Base-by-base conservation (phyloP, 2,329 filamentous ascomycete genomes). In the Cercospora zeae-maydis region DNA sequence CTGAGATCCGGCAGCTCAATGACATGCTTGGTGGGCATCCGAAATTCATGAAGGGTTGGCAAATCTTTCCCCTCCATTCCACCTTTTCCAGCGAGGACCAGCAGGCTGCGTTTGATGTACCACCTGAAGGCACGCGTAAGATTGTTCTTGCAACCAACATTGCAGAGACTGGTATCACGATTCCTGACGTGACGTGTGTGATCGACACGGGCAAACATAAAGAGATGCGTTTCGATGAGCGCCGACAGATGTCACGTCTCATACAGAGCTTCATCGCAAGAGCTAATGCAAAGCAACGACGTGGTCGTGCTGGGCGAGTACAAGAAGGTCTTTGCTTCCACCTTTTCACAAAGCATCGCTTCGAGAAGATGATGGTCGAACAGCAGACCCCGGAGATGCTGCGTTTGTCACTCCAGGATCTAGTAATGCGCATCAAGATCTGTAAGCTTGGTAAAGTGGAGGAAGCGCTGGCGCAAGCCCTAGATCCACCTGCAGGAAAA, bases 61-160 rank as follows among this genome's bases (percentile, higher is more conserved):
- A 91, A 59, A 82, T 99, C 0, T 93, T 96, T 75, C 90, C 92
- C 11, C 82, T 99, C 36, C 95, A 99, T 75, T 98, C 95, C 0
- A 92, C 90, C 0, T 97, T 99, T 69, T 92, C 93, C 10, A 97
- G 90, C 52, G 93, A 98, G 71, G 95, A 99, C 65, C 95, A 99
- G 75, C 93, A 99, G 76, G 88, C 90, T 34, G 95, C 95, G 0
- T 99, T 99, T 74, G 80, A 91, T 5, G 79, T 96, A 0, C 95
- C 95, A 5, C 92, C 93, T 0, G 83, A 82, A 2, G 93, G 93
- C 0, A 82, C 87, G 61, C 86, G 93, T 66, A 99, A 99, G 78
- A 95, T 99, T 67, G 93, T 99, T 1, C 84, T 99, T 59, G 93
- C 95, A 1, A 99, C 95, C 13, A 99, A 99, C 73, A 99, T 99